Evolutionary conservation across 192 early-diverging fungal genomes (phyloP).

Genomic region (Dissophora ornata): DNA sequence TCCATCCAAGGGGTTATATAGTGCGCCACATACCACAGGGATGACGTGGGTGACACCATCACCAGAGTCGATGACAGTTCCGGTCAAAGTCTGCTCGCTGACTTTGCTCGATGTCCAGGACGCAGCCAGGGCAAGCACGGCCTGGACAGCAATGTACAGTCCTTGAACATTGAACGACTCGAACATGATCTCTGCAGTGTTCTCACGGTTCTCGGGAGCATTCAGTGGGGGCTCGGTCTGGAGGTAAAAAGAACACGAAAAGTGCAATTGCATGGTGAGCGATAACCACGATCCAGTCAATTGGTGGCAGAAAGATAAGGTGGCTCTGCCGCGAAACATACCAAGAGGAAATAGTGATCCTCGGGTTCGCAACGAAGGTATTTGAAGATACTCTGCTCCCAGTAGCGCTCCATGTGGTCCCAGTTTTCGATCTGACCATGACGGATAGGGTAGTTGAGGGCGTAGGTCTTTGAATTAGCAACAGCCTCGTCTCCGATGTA

Average conservation of each 20-base stretch:
- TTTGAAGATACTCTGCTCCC: conserved; percentile 99
- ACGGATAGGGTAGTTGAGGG: conserved; percentile 90
- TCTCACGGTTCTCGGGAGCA: conserved; percentile 98
- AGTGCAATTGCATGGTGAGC: too few species aligned
- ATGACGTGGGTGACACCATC: conserved; percentile 99
- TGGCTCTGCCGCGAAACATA: conserved; percentile 54
- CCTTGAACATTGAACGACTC: conserved; percentile 99
- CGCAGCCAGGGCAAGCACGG: conserved; percentile 96
- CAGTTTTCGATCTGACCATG: conserved; percentile 99
- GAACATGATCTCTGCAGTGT: conserved; percentile 99
- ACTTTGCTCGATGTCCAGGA: conserved; percentile 91
- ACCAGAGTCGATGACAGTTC: conserved; percentile 98
- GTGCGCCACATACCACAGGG: conserved; percentile 84
- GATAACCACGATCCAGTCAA: too few species aligned
- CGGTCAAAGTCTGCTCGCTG: conserved; percentile 90
- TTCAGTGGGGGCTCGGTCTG: conserved; percentile 99
- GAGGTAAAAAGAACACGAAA: not conserved
- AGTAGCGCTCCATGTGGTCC: conserved; percentile 99
- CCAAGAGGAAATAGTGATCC: conserved; percentile 96
- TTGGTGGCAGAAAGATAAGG: too few species aligned
- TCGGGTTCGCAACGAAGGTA: conserved; percentile 98
- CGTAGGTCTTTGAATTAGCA: conserved; percentile 89
- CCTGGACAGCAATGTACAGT: conserved; percentile 99
- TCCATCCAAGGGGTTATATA: too few species aligned
- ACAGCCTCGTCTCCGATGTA: conserved; percentile 97